Percentiles rank a stretch among this genome's conserved stretches.
Conservation (phyloP, 768 basidiomycete species). For the Mycena polygramma region DNA sequence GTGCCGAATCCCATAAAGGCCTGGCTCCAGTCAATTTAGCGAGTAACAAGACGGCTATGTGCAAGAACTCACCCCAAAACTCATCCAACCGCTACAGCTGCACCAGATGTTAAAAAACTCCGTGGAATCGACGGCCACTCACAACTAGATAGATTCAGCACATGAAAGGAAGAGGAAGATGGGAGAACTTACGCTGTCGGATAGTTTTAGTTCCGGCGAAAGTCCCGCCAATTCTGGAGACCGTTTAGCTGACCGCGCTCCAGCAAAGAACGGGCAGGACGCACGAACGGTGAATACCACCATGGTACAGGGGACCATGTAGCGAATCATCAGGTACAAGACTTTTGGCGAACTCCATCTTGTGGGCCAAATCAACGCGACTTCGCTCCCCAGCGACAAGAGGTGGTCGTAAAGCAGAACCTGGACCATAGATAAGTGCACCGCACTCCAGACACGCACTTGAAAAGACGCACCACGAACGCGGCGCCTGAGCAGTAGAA, state of each 20-base stretch:
- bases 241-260: background rate
- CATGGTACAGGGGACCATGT: slow-evolving; percentile 27
- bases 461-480: slow-evolving; percentile 30
- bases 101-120: background rate
- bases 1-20: slow-evolving; percentile 27
- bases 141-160: slow-evolving; percentile 25
- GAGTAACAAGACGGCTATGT: background rate
- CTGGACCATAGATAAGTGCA: slow-evolving; percentile 15
- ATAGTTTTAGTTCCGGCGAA: background rate
- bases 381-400: slow-evolving; percentile 29
- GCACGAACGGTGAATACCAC: slow-evolving; percentile 30
- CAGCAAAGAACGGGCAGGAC: background rate
- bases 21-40: slow-evolving; percentile 16
- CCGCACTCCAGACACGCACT: background rate
- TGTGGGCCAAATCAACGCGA: slow-evolving; percentile 31
- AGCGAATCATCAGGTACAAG: slow-evolving; percentile 34
- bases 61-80: slow-evolving; percentile 24
- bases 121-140: slow-evolving; percentile 5
- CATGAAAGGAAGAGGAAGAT: background rate
- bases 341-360: slow-evolving; percentile 23
- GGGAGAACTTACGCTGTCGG: slow-evolving; percentile 13
- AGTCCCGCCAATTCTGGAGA: slow-evolving; percentile 28
- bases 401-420: slow-evolving; percentile 37
- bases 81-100: slow-evolving; percentile 35
- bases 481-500: slow-evolving; percentile 21